Evolutionary conservation across 2,329 filamentous ascomycete species (phyloP).

Genomic region (Aspergillus sp.): DNA sequence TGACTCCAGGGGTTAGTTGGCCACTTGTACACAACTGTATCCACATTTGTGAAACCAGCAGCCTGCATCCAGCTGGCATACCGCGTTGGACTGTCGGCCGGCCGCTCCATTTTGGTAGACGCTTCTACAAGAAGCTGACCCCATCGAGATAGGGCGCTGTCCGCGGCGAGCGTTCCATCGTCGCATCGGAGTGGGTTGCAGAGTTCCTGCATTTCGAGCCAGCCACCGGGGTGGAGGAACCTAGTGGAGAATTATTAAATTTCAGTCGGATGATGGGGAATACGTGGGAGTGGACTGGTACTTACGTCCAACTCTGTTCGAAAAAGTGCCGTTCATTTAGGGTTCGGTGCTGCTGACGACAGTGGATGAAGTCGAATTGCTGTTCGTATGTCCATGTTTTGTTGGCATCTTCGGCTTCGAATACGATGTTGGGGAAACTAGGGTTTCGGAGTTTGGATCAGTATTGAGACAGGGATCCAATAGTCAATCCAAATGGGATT

Average conservation of each 20-base stretch:
- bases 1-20: conserved; percentile 1
- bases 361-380: conserved; percentile 5
- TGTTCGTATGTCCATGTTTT: neutral
- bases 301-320: neutral
- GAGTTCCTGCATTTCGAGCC: conserved; percentile 4
- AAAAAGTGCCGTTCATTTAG: neutral
- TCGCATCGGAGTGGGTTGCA: conserved; percentile 1
- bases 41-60: neutral
- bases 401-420: neutral
- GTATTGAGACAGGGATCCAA: neutral
- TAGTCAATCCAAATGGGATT: too few species aligned
- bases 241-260: neutral
- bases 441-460: neutral
- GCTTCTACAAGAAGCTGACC: neutral
- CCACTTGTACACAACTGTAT: conserved; percentile 1
- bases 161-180: neutral
- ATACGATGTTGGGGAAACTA: neutral
- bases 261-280: neutral
- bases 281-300: neutral
- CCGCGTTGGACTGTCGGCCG: neutral
- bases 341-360: conserved; percentile 2
- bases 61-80: conserved; percentile 1
- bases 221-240: neutral
- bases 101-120: conserved; percentile 1
- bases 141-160: neutral